phyloP scores from a whole-genome alignment of 768 basidiomycete genomes.

The Cyathus striatus region DNA sequence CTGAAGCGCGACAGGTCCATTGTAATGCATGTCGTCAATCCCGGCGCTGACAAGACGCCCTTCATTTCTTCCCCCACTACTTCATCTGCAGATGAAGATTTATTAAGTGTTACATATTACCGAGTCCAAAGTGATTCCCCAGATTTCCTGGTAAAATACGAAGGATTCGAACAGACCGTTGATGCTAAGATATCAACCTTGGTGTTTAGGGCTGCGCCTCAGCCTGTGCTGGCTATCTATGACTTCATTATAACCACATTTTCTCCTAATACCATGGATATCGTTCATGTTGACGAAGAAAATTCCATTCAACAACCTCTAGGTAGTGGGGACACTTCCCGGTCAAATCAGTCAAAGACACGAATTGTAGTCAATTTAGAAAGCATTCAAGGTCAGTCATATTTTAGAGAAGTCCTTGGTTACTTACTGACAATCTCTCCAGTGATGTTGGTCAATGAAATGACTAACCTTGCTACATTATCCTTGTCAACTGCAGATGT shows the following conservation, averaged over 20 bases:
- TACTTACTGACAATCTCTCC: background rate
- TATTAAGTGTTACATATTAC: conserved; percentile 74
- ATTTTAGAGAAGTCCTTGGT: background rate
- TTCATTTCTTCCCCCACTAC: conserved; percentile 61
- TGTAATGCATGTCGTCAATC: conserved; percentile 67
- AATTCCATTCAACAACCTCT: background rate
- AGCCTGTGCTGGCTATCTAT: conserved; percentile 86
- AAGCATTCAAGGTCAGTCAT: conserved; percentile 65
- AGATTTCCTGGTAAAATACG: conserved; percentile 73
- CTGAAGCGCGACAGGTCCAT: conserved; percentile 49
- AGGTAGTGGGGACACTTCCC: background rate
- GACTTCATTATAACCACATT: conserved; percentile 99
- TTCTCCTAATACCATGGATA: conserved; percentile 41
- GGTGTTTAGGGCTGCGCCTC: conserved; percentile 82
- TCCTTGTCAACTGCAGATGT: conserved; percentile 89
- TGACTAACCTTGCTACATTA: conserved; percentile 73
- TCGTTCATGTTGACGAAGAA: background rate
- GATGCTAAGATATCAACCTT: conserved; percentile 88
- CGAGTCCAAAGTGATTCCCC: conserved; percentile 83
- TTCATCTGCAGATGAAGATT: conserved; percentile 46
- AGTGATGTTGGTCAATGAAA: conserved; percentile 79
- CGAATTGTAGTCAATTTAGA: conserved; percentile 80
- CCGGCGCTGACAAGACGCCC: conserved; percentile 43
- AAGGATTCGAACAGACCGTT: conserved; percentile 84
- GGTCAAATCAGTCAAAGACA: conserved; percentile 49